Evolutionary conservation across 306 rosid genomes (phyloP), one percentile per base, ranked within the genome.

Genomic region (Cicer bijugum): DNA sequence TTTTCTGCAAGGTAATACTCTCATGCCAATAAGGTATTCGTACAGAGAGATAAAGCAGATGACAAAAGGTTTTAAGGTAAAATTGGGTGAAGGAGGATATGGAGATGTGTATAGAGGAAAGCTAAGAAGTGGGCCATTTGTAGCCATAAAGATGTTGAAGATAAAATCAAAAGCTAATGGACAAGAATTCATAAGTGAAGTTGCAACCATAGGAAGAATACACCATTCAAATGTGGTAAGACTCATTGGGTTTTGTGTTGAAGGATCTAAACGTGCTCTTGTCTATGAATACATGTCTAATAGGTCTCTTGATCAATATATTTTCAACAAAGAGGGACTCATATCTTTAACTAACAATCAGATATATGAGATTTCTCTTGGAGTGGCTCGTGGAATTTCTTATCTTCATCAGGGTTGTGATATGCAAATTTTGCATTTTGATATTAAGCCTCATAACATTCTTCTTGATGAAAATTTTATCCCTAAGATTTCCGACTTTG

Each of bases 31-130:
- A 51, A 75, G 73, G n/a, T 75, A 65, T 58, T 52, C 80, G 4
- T 75, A 52, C 7, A 75, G 43, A 52, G 73, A 75, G 19, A 65
- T 75, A 75, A 65, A 75, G 38, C 23, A 52, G 0, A 75, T 75
- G 80, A 75, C 73, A 6, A 1, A 7, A 7, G n/a, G n/a, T 40
- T 65, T 75, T 9, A 64, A 40, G 37, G 73, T 51, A 7, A 75
- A 65, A 63, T 2, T 75, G 12, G 80, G 80, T 2, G 57, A 75
- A 75, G 80, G 80, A 14, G 80, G 80, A 3, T 75, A 51, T 40
- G 80, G 80, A 9, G 35, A 2, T 12, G 80, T 75, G 9, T 75
- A 52, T 17, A 75, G 17, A 11, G 80, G 80, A n/a, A 64, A 65
- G 64, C 23, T 75, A 66, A 20, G 42, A 8, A 75, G 78, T 47